These are phyloP conservation scores for Vitis hybrid DNA, from an alignment of 177 flowering plant genomes.

Conservation along the genomic window DNA sequence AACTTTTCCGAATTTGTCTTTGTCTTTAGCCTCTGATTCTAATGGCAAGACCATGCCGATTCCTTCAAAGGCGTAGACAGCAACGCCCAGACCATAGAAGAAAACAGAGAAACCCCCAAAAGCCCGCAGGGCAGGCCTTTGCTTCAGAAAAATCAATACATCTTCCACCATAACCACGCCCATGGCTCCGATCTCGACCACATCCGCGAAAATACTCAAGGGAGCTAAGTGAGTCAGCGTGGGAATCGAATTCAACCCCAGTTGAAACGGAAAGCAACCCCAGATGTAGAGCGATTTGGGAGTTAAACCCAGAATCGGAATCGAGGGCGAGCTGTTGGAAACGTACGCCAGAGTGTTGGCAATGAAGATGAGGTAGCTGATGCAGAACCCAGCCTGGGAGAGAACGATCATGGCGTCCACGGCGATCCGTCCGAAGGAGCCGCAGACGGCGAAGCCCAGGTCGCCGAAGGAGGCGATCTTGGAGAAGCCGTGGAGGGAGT, in stretches of 20 bases:
- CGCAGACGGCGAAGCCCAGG: slow-evolving; percentile 72
- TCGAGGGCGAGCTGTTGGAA: slow-evolving; percentile 9
- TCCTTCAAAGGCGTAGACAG: slow-evolving; percentile 88
- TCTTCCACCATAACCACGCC: too few relatives aligned
- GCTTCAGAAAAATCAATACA: slow-evolving; percentile 13
- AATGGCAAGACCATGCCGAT: slow-evolving; percentile 37
- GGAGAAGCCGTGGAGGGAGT: slow-evolving; percentile 31
- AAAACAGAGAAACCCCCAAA: slow-evolving; percentile 62
- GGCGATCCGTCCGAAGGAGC: slow-evolving; percentile 48
- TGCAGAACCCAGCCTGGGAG: slow-evolving; percentile 82
- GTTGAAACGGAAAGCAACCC: slow-evolving; percentile 76
- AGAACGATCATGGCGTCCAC: slow-evolving; percentile 79
- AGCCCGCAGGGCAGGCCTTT: slow-evolving; percentile 38
- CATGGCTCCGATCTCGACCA: too few relatives aligned
- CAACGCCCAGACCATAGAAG: slow-evolving; percentile 78
- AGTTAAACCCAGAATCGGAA: slow-evolving; percentile 32
- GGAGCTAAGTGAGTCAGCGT: slow-evolving; percentile 82
- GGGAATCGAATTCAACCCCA: slow-evolving; percentile 74
- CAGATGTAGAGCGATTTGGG: slow-evolving; percentile 56
- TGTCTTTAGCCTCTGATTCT: slow-evolving; percentile 64
- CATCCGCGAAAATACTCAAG: too few relatives aligned
- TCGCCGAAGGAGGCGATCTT: slow-evolving; percentile 78
- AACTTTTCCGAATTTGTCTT: slow-evolving; percentile 57
- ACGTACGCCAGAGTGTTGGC: slow-evolving; percentile 54
- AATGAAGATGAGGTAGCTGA: slow-evolving; percentile 69